Evolutionary conservation across 805 yeast genomes (phyloP), one percentile per base, ranked within the genome.

Genomic region (Metschnikowia vanudenii): DNA sequence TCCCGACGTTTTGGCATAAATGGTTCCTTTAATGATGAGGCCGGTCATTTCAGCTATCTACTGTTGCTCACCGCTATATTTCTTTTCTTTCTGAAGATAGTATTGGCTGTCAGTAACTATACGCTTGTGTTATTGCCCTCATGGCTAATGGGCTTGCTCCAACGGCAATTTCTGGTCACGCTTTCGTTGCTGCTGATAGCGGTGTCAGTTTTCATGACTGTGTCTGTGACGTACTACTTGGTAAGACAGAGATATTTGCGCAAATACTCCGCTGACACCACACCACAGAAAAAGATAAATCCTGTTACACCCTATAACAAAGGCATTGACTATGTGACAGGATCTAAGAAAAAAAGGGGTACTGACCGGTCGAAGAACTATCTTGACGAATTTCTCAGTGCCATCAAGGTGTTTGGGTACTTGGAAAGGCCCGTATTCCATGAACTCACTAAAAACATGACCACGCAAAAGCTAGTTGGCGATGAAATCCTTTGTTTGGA

Each of bases 401-500:
- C 97, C 2, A 88, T 94, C 53, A 90, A 89, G 65, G 85, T 94
- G 6, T 94, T 92, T 69, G 98, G 98, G 2, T 92, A 92, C 63
- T 73, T 92, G 40, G 98, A 92, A 54, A 78, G 84, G 50, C 85
- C 88, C 2, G 97, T 92, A 1, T 91, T 92, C 64, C 95, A 91
- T 60, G 98, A 91, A 58, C 75, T 92, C 56, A 91, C 98, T 3
- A 84, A 87, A 60, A 85, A 85, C 50, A 89, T 92, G 88, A 88
- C 88, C 44, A 92, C 98, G 0, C 89, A 88, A 60, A 85, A 87
- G 50, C 63, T 92, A 32, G 82, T 82, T 22, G 76, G 79, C 4
- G 92, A 88, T 31, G 98, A 92, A 61, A 75, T 85, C 9, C 67
- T 94, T 29, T 75, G 81, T 40, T 65, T 92, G 33, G 88, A 86